Evolutionary conservation across 192 early-diverging fungal genomes (phyloP), one percentile per base, ranked within the genome.

Genomic region (Pilaira anomala): DNA sequence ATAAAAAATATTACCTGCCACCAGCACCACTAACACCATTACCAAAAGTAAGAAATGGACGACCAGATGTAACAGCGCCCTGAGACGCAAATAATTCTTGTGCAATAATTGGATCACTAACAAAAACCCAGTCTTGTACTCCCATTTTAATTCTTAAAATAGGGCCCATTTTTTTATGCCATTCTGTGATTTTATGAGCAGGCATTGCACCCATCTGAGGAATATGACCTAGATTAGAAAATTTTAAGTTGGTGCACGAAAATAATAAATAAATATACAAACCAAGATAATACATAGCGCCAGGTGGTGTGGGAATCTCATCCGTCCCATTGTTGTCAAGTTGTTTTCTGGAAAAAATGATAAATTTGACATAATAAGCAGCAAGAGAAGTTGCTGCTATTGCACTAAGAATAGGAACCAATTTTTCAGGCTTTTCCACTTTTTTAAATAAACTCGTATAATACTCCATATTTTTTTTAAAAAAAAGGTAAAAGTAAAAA

Each of bases 61-160:
- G 33, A 58, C 40, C 56, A 7, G 56, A 58, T 41, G 56, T 41
- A 39, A 42, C 42, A 8, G 56, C 36, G 8, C 36, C 56, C 9
- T 25, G n/a, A 1, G 36, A 22, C 21, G 40, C 19, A 9, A 58
- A 41, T 2, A 58, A 14, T n/a, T 58, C 56, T 7, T 58, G 56
- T 16, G 56, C 56, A 21, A 58, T 39, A 8, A 41, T 41, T 3
- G 56, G 56, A 58, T 58, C 39, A 42, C 40, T 58, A 14, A 58
- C 13, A 58, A 58, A 42, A 24, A 58, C 56, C 56, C 56, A 58
- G 22, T 58, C n/a, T 22, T 58, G 56, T 25, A 41, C 56, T 24
- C 56, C 56, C 30, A 58, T 41, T 12, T 58, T 58, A 33, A 58
- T 21, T 42, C 42, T 39, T 13, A 44, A 19, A 28, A 58, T 58